phyloP scores from a whole-genome alignment of 2,329 filamentous ascomycete genomes.

The Coniosporium tulheliwenetii region DNA sequence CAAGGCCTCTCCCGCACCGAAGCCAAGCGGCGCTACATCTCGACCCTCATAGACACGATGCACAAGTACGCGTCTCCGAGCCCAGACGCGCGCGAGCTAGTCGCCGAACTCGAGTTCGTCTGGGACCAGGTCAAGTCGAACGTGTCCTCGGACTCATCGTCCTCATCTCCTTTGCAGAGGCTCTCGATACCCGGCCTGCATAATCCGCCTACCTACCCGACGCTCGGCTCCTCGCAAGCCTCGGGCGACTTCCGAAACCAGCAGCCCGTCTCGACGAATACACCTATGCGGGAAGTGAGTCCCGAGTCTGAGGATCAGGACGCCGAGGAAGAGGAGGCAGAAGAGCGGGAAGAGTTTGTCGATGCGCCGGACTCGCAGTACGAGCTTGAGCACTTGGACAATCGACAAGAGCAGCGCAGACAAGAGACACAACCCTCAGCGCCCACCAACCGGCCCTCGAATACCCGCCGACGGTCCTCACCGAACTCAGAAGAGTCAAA shows the following conservation, averaged over 20 bases:
- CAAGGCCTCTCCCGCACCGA: slow-evolving; percentile 73
- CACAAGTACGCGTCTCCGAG: slow-evolving; percentile 82
- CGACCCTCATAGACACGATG: slow-evolving; percentile 91
- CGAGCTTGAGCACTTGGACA: slow-evolving; percentile 14
- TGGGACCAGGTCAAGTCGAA: slow-evolving; percentile 97
- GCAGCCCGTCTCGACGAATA: slow-evolving; percentile 36
- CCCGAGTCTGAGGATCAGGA: slow-evolving; percentile 61
- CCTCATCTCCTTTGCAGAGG: slow-evolving; percentile 20
- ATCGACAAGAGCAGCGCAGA: background rate
- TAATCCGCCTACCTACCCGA: slow-evolving; percentile 12
- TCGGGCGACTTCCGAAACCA: slow-evolving; percentile 17
- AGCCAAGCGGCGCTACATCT: slow-evolving; percentile 86
- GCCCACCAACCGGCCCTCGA: background rate
- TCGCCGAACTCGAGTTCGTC: slow-evolving; percentile 92
- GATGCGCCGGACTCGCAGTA: slow-evolving; percentile 32
- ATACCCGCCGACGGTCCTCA: background rate
- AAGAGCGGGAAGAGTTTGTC: slow-evolving; percentile 27
- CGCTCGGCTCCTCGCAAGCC: slow-evolving; percentile 35
- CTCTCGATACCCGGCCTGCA: slow-evolving; percentile 11
- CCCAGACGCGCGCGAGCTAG: slow-evolving; percentile 70
- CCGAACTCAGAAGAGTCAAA: slow-evolving; percentile 28
- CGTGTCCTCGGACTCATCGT: slow-evolving; percentile 45
- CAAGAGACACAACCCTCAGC: background rate
- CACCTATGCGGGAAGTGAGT: slow-evolving; percentile 45
- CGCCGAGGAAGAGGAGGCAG: slow-evolving; percentile 18